Evolutionary conservation across 2,329 filamentous ascomycete species (phyloP).

Genomic region (Fusarium compactum): DNA sequence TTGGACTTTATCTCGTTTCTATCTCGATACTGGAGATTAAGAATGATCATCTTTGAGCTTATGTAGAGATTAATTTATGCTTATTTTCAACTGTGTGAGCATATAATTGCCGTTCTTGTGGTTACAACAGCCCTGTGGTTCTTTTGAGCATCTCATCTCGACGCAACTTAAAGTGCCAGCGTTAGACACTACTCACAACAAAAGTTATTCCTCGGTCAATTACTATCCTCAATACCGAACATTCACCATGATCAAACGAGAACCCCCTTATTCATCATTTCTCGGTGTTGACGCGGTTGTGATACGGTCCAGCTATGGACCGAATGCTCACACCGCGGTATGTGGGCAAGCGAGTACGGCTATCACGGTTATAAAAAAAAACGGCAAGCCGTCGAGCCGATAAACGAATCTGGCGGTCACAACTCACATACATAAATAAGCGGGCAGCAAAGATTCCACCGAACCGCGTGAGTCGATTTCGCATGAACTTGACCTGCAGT

Average conservation of each 20-base stretch:
- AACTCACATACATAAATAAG: neutral
- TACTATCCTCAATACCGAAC: rapidly evolving
- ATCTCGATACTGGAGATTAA: neutral
- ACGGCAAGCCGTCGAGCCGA: neutral
- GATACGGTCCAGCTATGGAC: neutral
- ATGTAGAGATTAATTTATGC: slow-evolving; percentile 12
- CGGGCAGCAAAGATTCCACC: neutral
- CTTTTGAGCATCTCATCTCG: no score
- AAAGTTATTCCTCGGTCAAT: neutral
- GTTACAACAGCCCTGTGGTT: no score
- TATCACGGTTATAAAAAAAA: neutral
- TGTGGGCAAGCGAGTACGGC: neutral
- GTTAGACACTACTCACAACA: no score
- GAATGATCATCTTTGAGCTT: neutral
- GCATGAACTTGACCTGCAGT: slow-evolving; percentile 4
- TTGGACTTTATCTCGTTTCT: neutral
- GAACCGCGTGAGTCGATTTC: neutral
- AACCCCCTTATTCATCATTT: neutral
- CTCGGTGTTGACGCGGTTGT: neutral
- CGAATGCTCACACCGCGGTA: neutral
- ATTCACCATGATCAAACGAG: neutral
- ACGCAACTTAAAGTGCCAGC: neutral
- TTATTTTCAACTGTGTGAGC: no score
- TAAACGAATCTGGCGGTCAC: slow-evolving; percentile 3
- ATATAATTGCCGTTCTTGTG: no score